Conservation (phyloP, 2,329 filamentous ascomycete species). For the Diaporthe citri region DNA sequence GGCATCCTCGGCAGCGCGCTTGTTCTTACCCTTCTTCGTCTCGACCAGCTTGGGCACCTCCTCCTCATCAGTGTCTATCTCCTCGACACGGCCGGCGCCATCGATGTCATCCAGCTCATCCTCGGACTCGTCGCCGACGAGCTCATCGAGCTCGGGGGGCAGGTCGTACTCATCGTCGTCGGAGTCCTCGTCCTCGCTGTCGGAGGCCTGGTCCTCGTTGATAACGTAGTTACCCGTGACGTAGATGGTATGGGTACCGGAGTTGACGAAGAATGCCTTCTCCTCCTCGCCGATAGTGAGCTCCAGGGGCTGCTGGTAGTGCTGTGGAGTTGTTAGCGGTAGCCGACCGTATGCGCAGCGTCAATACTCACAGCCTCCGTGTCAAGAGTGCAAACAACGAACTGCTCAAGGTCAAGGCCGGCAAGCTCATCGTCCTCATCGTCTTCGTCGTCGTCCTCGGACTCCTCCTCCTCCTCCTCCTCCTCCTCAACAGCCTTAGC, state of each 20-base stretch:
- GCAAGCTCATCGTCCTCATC: slow-evolving; percentile 69
- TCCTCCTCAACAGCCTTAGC: slow-evolving; percentile 70
- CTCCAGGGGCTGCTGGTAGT: slow-evolving; percentile 95
- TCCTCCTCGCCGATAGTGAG: slow-evolving; percentile 92
- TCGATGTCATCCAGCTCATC: slow-evolving; percentile 84
- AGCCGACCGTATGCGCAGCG: slow-evolving; percentile 25
- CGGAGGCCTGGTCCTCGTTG: slow-evolving; percentile 72
- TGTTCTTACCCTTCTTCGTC: slow-evolving; percentile 85
- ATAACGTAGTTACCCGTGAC: slow-evolving; percentile 97
- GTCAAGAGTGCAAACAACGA: slow-evolving; percentile 95
- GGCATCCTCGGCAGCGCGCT: slow-evolving; percentile 85
- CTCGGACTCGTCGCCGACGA: slow-evolving; percentile 76
- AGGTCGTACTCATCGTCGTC: slow-evolving; percentile 90
- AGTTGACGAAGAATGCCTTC: slow-evolving; percentile 91
- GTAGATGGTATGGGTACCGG: slow-evolving; percentile 89
- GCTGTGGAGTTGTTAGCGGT: slow-evolving; percentile 64
- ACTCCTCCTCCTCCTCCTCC: slow-evolving; percentile 72
- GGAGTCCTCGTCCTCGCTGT: slow-evolving; percentile 76
- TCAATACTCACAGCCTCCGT: slow-evolving; percentile 80
- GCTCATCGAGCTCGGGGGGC: slow-evolving; percentile 82
- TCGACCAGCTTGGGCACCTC: slow-evolving; percentile 72
- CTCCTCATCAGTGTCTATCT: slow-evolving; percentile 84
- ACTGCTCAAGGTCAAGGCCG: slow-evolving; percentile 82
- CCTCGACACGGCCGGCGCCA: slow-evolving; percentile 81
- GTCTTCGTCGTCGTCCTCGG: slow-evolving; percentile 59